These are phyloP conservation scores for Phytopythium litorale DNA, from an alignment of 352 stramenopile species.

Conservation along the genomic window DNA sequence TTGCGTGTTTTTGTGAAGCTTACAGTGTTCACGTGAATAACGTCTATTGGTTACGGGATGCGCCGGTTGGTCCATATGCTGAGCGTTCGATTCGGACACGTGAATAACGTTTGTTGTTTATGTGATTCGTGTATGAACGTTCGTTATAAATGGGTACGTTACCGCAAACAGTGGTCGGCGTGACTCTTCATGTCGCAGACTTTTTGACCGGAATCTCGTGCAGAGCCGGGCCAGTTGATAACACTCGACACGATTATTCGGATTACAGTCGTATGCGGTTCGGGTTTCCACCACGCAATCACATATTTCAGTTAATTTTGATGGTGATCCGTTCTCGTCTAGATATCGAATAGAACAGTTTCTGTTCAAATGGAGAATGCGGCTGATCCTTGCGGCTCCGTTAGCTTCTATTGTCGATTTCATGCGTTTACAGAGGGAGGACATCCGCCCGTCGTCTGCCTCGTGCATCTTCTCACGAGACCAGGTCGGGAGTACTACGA, in stretches of 20 bases:
- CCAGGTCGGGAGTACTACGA: neutral
- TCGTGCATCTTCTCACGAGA: neutral
- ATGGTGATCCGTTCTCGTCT: neutral
- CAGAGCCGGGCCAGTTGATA: neutral
- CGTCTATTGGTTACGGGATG: too few relatives aligned
- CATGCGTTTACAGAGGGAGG: neutral
- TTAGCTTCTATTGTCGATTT: neutral
- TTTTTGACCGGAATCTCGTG: neutral
- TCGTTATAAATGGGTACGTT: neutral
- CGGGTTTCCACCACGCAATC: neutral
- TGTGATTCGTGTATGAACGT: too few relatives aligned
- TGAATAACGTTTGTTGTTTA: too few relatives aligned
- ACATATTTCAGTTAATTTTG: neutral
- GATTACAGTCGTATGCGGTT: neutral
- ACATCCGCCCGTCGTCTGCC: neutral
- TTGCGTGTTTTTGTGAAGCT: too few relatives aligned
- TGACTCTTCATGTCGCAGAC: neutral
- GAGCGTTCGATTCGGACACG: neutral
- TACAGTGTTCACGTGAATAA: too few relatives aligned
- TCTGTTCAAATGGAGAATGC: too few relatives aligned
- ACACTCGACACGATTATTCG: neutral
- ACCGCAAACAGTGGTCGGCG: neutral
- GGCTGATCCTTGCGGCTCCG: too few relatives aligned
- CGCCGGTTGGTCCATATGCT: neutral
- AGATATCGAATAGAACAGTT: neutral